phyloP scores from a whole-genome alignment of 768 basidiomycete species.

The Auricularia heimuer region DNA sequence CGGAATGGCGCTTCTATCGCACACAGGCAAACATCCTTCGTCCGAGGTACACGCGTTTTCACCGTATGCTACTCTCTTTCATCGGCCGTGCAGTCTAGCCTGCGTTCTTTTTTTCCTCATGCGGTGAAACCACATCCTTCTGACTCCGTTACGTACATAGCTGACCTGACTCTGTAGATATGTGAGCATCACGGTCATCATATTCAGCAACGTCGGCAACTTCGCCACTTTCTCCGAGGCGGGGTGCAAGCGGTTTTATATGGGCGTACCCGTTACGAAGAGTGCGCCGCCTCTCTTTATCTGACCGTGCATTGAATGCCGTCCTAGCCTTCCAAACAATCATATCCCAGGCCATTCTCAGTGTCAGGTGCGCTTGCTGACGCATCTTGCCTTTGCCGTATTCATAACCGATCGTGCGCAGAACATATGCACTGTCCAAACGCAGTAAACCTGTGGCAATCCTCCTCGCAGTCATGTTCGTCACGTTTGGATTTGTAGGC shows the following conservation, averaged over 20 bases:
- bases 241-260: slow-evolving; percentile 39
- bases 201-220: slow-evolving; percentile 48
- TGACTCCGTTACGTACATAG: not conserved
- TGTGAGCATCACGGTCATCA: slow-evolving; percentile 37
- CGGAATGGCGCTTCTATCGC: slow-evolving; percentile 24
- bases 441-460: slow-evolving; percentile 35
- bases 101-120: slow-evolving; percentile 31
- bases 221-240: slow-evolving; percentile 41
- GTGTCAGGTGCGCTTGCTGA: slow-evolving; percentile 35
- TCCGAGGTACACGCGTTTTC: slow-evolving; percentile 17
- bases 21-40: slow-evolving; percentile 18
- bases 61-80: not conserved
- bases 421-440: slow-evolving; percentile 49
- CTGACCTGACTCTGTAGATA: slow-evolving; percentile 19
- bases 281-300: slow-evolving; percentile 26
- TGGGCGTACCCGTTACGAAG: slow-evolving; percentile 50
- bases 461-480: slow-evolving; percentile 42
- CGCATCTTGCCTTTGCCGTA: not conserved
- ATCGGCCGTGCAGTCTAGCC: not conserved
- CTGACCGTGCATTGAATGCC: slow-evolving; percentile 3
- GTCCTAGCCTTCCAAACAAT: slow-evolving; percentile 47
- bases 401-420: slow-evolving; percentile 12
- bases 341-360: slow-evolving; percentile 58
- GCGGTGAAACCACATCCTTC: slow-evolving; percentile 26
- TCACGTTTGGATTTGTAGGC: not conserved